Evolutionary conservation across 495 filamentous ascomycete species (phyloP).

Genomic region (Aspergillus sclerotioniger): DNA sequence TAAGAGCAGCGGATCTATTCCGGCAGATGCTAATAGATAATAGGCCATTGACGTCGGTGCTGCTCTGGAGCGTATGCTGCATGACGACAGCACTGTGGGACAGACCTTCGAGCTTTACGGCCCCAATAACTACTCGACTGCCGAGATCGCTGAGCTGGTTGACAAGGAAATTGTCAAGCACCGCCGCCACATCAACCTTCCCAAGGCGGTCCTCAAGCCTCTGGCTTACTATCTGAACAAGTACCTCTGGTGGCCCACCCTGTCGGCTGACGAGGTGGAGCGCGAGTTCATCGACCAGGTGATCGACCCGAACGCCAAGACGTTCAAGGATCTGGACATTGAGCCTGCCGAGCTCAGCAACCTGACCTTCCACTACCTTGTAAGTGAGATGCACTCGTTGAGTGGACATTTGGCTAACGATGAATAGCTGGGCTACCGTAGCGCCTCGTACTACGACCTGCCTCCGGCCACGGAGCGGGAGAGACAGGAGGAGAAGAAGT

Average conservation of each 20-base stretch:
- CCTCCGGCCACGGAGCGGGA: slow-evolving; percentile 93
- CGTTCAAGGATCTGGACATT: slow-evolving; percentile 90
- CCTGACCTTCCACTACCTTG: slow-evolving; percentile 89
- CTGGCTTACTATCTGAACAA: slow-evolving; percentile 70
- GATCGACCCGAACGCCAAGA: slow-evolving; percentile 89
- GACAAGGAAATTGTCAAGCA: slow-evolving; percentile 90
- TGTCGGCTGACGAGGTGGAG: slow-evolving; percentile 85
- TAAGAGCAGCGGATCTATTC: neutral
- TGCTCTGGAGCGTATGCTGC: slow-evolving; percentile 83
- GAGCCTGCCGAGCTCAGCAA: slow-evolving; percentile 77
- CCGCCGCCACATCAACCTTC: slow-evolving; percentile 87
- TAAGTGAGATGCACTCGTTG: slow-evolving; percentile 47
- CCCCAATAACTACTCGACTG: slow-evolving; percentile 86
- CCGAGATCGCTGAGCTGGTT: slow-evolving; percentile 81
- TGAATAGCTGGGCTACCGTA: slow-evolving; percentile 76
- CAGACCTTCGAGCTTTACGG: slow-evolving; percentile 96
- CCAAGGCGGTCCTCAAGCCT: slow-evolving; percentile 73
- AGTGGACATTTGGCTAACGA: slow-evolving; percentile 28
- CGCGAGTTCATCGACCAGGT: slow-evolving; percentile 91
- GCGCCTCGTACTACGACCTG: slow-evolving; percentile 80
- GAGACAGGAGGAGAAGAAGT: slow-evolving; percentile 92
- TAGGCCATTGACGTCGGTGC: slow-evolving; percentile 84
- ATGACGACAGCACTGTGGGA: slow-evolving; percentile 82
- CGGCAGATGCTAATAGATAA: slow-evolving; percentile 17
- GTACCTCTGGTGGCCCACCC: slow-evolving; percentile 80